phyloP scores from a whole-genome alignment of 345 rosid genomes.

The Camelina neglecta region DNA sequence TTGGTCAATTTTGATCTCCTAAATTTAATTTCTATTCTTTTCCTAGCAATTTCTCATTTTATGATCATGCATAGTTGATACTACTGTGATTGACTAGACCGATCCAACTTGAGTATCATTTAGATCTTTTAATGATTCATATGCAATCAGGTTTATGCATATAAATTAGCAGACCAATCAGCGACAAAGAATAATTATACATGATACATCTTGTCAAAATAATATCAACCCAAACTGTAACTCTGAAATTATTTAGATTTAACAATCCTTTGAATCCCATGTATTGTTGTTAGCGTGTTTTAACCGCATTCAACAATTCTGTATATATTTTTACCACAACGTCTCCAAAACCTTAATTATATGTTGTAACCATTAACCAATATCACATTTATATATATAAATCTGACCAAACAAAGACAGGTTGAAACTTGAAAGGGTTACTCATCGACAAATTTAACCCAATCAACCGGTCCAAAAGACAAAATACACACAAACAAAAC shows the following conservation, averaged over 20 bases:
- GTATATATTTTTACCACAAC: neutral
- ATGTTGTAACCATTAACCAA: neutral
- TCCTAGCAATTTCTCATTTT: neutral
- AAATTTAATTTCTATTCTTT: neutral
- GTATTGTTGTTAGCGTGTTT: neutral
- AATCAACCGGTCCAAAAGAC: conserved; percentile 20
- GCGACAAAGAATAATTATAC: neutral
- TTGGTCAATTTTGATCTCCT: conserved; percentile 31
- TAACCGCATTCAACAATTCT: neutral
- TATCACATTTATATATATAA: neutral
- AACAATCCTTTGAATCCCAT: neutral
- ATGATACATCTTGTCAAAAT: neutral
- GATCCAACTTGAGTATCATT: conserved; percentile 1
- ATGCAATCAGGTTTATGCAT: conserved; percentile 6
- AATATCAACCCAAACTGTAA: neutral
- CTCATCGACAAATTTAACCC: conserved; percentile 43
- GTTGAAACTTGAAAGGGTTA: conserved; percentile 35
- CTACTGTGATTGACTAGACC: neutral
- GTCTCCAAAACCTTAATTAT: neutral
- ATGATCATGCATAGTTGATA: neutral
- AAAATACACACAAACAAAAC: conserved; percentile 12
- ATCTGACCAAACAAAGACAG: conserved; percentile 13
- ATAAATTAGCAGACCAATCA: conserved; percentile 3
- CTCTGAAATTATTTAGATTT: neutral
- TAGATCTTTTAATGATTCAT: conserved; percentile 10